Conservation (phyloP, 2,329 filamentous ascomycete genomes). For the Lasiodiplodia theobromae region DNA sequence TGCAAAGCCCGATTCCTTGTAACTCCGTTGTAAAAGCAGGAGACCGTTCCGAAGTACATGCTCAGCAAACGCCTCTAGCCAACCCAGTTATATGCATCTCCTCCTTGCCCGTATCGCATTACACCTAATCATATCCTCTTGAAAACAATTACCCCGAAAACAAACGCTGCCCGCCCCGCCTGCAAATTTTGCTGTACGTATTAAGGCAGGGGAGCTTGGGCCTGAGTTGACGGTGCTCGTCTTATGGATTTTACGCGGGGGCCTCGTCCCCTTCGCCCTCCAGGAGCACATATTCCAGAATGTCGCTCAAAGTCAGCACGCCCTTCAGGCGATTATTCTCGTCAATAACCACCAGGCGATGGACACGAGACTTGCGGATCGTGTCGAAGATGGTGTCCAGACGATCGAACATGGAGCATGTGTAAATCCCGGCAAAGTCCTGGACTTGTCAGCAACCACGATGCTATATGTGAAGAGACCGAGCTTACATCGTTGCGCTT, state of each 20-base stretch:
- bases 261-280: slow-evolving; percentile 70
- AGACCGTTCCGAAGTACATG: slow-evolving; percentile 22
- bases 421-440: slow-evolving; percentile 97
- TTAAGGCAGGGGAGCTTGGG: background rate
- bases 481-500: slow-evolving; percentile 75
- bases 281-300: slow-evolving; percentile 91
- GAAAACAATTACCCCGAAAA: slow-evolving; percentile 1
- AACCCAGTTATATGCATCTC: slow-evolving; percentile 17
- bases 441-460: slow-evolving; percentile 44
- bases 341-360: slow-evolving; percentile 91
- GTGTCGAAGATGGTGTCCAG: slow-evolving; percentile 97
- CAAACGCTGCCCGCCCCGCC: background rate
- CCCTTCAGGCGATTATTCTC: slow-evolving; percentile 86
- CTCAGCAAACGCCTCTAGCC: slow-evolving; percentile 24
- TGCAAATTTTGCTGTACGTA: background rate
- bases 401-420: slow-evolving; percentile 88
- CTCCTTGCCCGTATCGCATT: slow-evolving; percentile 6
- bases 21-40: slow-evolving; percentile 4
- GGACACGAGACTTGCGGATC: slow-evolving; percentile 91
- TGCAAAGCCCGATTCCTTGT: background rate
- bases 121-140: slow-evolving; percentile 17
- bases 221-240: background rate
- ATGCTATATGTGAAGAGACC: background rate
- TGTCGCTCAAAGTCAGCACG: slow-evolving; percentile 92
- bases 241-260: background rate